Evolutionary conservation across 768 basidiomycete species (phyloP).

Genomic region (Amanita pseudoporphyria): DNA sequence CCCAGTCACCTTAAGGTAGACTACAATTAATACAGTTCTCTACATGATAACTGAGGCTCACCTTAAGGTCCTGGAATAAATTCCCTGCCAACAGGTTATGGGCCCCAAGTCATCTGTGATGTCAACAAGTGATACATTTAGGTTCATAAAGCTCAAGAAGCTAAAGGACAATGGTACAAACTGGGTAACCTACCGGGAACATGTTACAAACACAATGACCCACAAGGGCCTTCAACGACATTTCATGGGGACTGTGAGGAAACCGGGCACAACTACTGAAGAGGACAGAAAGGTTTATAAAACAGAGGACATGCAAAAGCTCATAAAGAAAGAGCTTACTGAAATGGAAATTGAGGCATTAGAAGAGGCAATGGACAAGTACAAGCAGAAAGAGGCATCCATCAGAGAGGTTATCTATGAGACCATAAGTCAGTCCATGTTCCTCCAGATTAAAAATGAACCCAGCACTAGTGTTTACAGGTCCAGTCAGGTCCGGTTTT

Average conservation of each 20-base stretch:
- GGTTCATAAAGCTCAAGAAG: conserved; percentile 16
- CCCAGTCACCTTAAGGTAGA: too few species aligned
- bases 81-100: too few species aligned
- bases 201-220: conserved; percentile 14
- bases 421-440: too few species aligned
- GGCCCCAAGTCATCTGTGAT: conserved; percentile 1
- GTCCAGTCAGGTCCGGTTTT: conserved; percentile 3
- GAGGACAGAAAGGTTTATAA: conserved; percentile 11
- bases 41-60: too few species aligned
- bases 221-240: conserved; percentile 18
- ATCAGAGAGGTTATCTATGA: too few species aligned
- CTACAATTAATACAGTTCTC: not conserved
- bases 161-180: conserved; percentile 20
- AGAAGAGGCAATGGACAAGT: conserved; percentile 14
- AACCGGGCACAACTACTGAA: conserved; percentile 11
- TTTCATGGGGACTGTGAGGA: conserved; percentile 14
- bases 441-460: too few species aligned
- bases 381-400: too few species aligned
- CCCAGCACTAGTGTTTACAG: conserved; percentile 1
- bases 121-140: conserved; percentile 7
- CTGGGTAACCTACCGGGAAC: conserved; percentile 21
- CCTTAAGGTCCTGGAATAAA: too few species aligned
- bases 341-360: conserved; percentile 14
- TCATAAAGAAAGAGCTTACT: too few species aligned
- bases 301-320: conserved; percentile 9